These are phyloP conservation scores for Curvularia spicifera DNA, from an alignment of 2,329 filamentous ascomycete species.

Conservation along the genomic window DNA sequence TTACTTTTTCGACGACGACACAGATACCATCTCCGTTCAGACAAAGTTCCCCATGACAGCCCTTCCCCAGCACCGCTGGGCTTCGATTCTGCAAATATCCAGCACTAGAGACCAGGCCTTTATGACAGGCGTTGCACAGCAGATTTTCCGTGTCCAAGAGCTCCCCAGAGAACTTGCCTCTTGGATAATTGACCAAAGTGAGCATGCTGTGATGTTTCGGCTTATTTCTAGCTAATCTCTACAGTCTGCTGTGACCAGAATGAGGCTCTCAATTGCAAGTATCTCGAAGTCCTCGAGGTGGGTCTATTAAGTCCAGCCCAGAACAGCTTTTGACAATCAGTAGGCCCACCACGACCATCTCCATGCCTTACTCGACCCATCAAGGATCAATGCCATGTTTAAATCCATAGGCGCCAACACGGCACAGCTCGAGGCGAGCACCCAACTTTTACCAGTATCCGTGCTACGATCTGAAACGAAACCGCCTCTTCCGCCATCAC, in stretches of 20 bases:
- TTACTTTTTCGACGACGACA: slow-evolving; percentile 58
- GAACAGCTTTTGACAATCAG: slow-evolving; percentile 8
- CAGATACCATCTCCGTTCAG: slow-evolving; percentile 5
- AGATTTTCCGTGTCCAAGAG: slow-evolving; percentile 46
- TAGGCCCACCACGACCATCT: slow-evolving; percentile 34
- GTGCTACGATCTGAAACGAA: slow-evolving; percentile 18
- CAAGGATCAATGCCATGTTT: slow-evolving; percentile 61
- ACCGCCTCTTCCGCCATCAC: slow-evolving; percentile 25
- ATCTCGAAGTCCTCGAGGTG: slow-evolving; percentile 42
- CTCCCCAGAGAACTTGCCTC: slow-evolving; percentile 49
- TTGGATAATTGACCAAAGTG: slow-evolving; percentile 54
- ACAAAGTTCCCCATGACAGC: slow-evolving; percentile 18
- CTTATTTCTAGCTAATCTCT: slow-evolving; percentile 20
- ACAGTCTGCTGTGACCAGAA: slow-evolving; percentile 40
- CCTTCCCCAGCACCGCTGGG: slow-evolving; percentile 45
- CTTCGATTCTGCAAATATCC: slow-evolving; percentile 37
- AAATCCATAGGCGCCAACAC: slow-evolving; percentile 60
- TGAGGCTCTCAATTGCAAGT: slow-evolving; percentile 47
- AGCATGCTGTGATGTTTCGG: not conserved
- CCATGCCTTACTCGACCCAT: slow-evolving; percentile 48
- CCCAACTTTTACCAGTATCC: slow-evolving; percentile 15
- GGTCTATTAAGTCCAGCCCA: not conserved
- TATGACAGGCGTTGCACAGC: slow-evolving; percentile 51
- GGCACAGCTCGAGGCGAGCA: slow-evolving; percentile 6
- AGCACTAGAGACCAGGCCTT: slow-evolving; percentile 50